Evolutionary conservation across 805 yeast genomes (phyloP).

Genomic region (Wickerhamiella lipophila): DNA sequence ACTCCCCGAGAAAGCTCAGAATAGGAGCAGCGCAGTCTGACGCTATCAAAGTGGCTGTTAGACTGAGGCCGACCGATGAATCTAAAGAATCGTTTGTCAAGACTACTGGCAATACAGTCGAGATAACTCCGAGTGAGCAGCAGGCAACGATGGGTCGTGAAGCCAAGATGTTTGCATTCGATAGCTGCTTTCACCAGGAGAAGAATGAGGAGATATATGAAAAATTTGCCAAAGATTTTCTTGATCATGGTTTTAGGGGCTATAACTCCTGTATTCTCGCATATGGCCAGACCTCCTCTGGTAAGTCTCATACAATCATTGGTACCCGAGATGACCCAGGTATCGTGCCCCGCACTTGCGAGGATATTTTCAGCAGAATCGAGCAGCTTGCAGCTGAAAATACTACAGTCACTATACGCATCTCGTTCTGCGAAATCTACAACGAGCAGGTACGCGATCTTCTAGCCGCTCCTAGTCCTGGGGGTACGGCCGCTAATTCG

Average conservation of each 20-base stretch:
- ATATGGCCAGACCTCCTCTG: conserved; percentile 76
- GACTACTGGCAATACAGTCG: conserved; percentile 17
- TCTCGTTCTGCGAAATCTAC: conserved; percentile 63
- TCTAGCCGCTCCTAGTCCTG: conserved; percentile 25
- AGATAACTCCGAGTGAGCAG: conserved; percentile 13
- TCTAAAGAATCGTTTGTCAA: conserved; percentile 20
- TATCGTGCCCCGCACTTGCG: conserved; percentile 49
- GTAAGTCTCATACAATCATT: conserved; percentile 76
- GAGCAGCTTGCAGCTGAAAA: conserved; percentile 30
- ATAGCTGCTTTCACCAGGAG: conserved; percentile 36
- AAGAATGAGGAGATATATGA: conserved; percentile 42
- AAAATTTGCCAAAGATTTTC: conserved; percentile 44
- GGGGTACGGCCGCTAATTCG: not conserved
- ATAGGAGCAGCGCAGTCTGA: not conserved
- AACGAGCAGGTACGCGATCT: conserved; percentile 66
- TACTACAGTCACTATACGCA: conserved; percentile 33
- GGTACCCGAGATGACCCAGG: conserved; percentile 44
- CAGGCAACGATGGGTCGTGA: conserved; percentile 19
- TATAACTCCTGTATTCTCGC: conserved; percentile 64
- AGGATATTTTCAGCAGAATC: conserved; percentile 38
- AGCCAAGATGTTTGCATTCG: conserved; percentile 36
- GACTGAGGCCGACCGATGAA: conserved; percentile 29
- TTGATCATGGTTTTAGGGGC: conserved; percentile 55
- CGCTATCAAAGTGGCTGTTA: conserved; percentile 30
- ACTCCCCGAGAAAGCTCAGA: not conserved